These are phyloP conservation scores for Tubosaeta brunneosetosa DNA, from an alignment of 768 basidiomycete genomes.

Conservation along the genomic window DNA sequence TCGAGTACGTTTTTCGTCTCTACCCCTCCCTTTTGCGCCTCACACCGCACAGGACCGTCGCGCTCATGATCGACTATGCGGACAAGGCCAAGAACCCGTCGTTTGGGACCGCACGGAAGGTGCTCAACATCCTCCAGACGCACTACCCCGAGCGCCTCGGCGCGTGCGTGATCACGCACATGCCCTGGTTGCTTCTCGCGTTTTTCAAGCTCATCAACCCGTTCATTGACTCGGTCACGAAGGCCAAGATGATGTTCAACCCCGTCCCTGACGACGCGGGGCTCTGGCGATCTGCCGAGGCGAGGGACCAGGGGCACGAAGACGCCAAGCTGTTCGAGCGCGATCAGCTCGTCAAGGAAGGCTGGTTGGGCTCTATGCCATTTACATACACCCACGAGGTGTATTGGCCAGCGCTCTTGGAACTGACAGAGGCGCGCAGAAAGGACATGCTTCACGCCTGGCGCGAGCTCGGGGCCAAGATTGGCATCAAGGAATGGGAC, in stretches of 20 bases:
- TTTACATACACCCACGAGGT: conserved; percentile 71
- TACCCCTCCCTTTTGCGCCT: neutral
- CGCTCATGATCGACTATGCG: conserved; percentile 73
- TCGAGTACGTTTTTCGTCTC: conserved; percentile 57
- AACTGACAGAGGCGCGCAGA: conserved; percentile 48
- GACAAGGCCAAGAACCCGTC: conserved; percentile 62
- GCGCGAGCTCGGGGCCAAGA: conserved; percentile 58
- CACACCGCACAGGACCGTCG: conserved; percentile 46
- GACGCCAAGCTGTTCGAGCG: conserved; percentile 48
- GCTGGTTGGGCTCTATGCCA: conserved; percentile 64
- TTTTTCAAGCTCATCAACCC: conserved; percentile 79
- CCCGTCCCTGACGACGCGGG: conserved; percentile 35
- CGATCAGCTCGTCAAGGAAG: conserved; percentile 64
- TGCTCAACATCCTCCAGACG: conserved; percentile 65
- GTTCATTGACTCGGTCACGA: conserved; percentile 80
- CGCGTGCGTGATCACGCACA: conserved; percentile 64
- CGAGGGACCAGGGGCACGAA: conserved; percentile 13
- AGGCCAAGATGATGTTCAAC: conserved; percentile 72
- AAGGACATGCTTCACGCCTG: conserved; percentile 54
- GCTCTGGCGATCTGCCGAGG: conserved; percentile 24
- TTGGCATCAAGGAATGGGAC: conserved; percentile 79
- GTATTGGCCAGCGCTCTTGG: conserved; percentile 68
- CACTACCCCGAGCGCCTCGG: conserved; percentile 89
- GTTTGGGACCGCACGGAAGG: conserved; percentile 33
- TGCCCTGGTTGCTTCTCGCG: conserved; percentile 71